These are phyloP conservation scores for Aspergillus floridensis DNA, from an alignment of 2,329 filamentous ascomycete species.

Conservation along the genomic window DNA sequence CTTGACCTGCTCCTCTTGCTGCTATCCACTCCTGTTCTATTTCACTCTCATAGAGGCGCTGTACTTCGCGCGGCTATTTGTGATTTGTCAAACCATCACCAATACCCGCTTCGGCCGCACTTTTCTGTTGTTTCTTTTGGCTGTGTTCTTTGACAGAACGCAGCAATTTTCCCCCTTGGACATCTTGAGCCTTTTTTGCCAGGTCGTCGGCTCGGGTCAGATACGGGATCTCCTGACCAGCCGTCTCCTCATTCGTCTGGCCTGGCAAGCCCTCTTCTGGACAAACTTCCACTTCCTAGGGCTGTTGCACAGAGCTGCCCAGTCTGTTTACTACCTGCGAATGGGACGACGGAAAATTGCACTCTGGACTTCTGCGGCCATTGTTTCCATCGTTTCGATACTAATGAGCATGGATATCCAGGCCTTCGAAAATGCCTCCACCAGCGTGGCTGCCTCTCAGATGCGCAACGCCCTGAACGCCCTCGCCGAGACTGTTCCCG, in stretches of 20 bases:
- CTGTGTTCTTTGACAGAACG: background rate
- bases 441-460: slow-evolving; percentile 94
- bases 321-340: background rate
- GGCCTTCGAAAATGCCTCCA: slow-evolving; percentile 99
- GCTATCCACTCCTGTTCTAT: background rate
- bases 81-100: background rate
- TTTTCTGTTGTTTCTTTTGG: background rate
- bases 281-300: background rate
- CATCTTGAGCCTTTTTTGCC: background rate
- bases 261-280: background rate
- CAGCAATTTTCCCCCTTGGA: background rate
- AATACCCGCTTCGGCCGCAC: background rate
- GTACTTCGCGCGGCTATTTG: background rate
- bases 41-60: background rate
- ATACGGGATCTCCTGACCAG: background rate
- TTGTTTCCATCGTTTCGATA: background rate
- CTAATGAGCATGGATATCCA: slow-evolving; percentile 39
- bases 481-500: slow-evolving; percentile 83
- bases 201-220: background rate
- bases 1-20: background rate
- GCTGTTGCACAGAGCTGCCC: background rate
- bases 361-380: background rate
- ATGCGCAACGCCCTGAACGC: slow-evolving; percentile 98
- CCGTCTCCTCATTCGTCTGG: background rate
- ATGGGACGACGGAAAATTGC: background rate